Evolutionary conservation across 2,329 filamentous ascomycete species (phyloP), one percentile per base, ranked within the genome.

Genomic region (Ophiostoma ips): DNA sequence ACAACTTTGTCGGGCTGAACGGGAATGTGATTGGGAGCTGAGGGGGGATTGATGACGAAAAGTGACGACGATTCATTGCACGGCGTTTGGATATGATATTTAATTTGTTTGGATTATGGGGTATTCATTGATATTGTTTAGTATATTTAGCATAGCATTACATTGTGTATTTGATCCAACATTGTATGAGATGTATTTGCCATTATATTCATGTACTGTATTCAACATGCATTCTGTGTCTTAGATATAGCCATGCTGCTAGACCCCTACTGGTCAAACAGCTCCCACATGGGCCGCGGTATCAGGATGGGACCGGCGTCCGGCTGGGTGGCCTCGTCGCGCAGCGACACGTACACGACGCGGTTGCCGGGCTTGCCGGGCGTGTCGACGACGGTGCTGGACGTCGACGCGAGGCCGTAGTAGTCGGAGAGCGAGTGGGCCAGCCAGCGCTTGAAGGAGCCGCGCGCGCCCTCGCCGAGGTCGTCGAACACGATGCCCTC

Each of bases 351-450:
- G 59, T 94, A 95, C 8, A 92, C 87, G 55, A 92, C 83, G 48
- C 86, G 77, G 48, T 82, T 76, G 13, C 80, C 76, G 3, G 87
- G 83, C 56, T 79, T 72, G 31, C 80, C 24, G 24, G 5, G 76
- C 2, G 87, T 83, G 55, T 79, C 72, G 30, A 81, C 81, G 1
- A 83, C 74, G 0, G 83, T 84, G 53, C 90, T 77, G 5, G 85
- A 89, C 69, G 81, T 87, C 18, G 89, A 95, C 53, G 81, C 77
- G 51, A 95, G 74, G 41, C 88, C 89, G 62, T 96, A 96, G 64
- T 96, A 96, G 37, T 83, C 79, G 10, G 87, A 90, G 55, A 96
- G 89, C 52, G 86, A 84, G 65, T 96, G 89, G 1, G 94, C 87
- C 49, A 96, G 77, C 85, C 89, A 96, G 55, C 90, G 84, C 82